These are phyloP conservation scores for Candida silvatica DNA, from an alignment of 805 yeast genomes.

Conservation along the genomic window DNA sequence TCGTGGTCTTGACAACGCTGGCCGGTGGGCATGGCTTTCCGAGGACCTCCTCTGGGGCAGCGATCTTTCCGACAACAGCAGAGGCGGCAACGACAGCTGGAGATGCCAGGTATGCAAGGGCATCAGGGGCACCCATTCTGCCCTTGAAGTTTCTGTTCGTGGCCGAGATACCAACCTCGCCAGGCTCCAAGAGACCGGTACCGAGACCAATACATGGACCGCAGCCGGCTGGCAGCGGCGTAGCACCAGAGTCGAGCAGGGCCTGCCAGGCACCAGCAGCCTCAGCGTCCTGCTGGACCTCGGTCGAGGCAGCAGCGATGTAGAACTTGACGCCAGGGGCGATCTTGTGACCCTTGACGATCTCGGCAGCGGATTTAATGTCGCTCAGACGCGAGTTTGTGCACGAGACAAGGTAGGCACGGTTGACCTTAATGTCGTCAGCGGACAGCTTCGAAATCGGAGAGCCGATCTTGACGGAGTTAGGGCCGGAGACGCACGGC, in stretches of 20 bases:
- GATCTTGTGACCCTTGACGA: slow-evolving; percentile 72
- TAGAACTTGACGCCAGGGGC: slow-evolving; percentile 91
- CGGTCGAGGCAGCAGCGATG: slow-evolving; percentile 94
- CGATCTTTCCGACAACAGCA: slow-evolving; percentile 91
- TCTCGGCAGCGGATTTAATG: slow-evolving; percentile 88
- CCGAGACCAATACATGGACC: slow-evolving; percentile 99
- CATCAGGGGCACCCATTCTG: slow-evolving; percentile 97
- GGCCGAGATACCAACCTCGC: slow-evolving; percentile 97
- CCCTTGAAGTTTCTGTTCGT: slow-evolving; percentile 99
- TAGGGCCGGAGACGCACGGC: slow-evolving; percentile 93
- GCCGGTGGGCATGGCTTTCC: slow-evolving; percentile 46
- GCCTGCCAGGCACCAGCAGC: slow-evolving; percentile 87
- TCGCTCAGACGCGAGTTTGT: slow-evolving; percentile 93
- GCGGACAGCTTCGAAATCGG: slow-evolving; percentile 67
- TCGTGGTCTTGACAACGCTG: slow-evolving; percentile 38
- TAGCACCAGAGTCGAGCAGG: slow-evolving; percentile 87
- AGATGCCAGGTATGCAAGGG: slow-evolving; percentile 90
- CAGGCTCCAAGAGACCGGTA: slow-evolving; percentile 84
- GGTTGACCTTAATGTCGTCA: slow-evolving; percentile 71
- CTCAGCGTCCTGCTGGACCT: slow-evolving; percentile 90
- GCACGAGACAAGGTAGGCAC: slow-evolving; percentile 96
- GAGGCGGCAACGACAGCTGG: slow-evolving; percentile 99
- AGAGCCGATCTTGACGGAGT: slow-evolving; percentile 87
- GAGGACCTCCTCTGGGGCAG: slow-evolving; percentile 77
- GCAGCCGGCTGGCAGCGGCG: slow-evolving; percentile 95